Conservation (phyloP, 2,329 filamentous ascomycete genomes). For the Phialophora expanda region DNA sequence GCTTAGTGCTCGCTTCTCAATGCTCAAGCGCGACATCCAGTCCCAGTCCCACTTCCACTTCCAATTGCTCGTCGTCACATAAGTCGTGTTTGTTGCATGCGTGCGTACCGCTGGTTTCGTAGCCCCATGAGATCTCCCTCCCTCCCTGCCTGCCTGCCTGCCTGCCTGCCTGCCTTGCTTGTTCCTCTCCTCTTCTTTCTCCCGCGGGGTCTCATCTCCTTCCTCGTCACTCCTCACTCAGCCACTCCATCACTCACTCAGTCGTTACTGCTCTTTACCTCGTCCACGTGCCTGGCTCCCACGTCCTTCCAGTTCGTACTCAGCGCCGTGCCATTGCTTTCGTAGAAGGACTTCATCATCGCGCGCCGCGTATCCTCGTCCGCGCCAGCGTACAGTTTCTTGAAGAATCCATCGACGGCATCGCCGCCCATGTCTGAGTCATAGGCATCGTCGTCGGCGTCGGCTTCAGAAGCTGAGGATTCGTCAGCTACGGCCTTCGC, state of each 20-base stretch:
- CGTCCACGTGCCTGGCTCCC: slow-evolving; percentile 69
- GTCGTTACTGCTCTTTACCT: slow-evolving; percentile 33
- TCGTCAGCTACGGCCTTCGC: slow-evolving; percentile 38
- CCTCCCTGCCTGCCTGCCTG: no score
- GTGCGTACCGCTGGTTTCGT: no score
- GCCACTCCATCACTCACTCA: not conserved
- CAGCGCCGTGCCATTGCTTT: slow-evolving; percentile 90
- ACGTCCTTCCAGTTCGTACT: slow-evolving; percentile 94
- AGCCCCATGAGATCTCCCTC: no score
- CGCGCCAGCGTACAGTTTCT: slow-evolving; percentile 78
- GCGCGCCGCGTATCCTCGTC: slow-evolving; percentile 82
- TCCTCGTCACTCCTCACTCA: not conserved
- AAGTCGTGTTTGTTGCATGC: no score
- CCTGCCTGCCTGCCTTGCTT: no score
- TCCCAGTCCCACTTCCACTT: no score
- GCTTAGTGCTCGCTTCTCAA: no score
- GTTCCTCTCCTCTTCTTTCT: no score
- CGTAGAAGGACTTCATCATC: slow-evolving; percentile 96
- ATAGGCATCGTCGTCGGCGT: slow-evolving; percentile 49
- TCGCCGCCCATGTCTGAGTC: slow-evolving; percentile 49
- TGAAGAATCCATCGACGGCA: slow-evolving; percentile 78
- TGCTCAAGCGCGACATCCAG: no score
- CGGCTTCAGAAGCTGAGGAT: slow-evolving; percentile 51
- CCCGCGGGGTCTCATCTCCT: not conserved
- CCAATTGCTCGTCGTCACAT: no score